These are phyloP conservation scores for Neonectria coccinea DNA, from an alignment of 2,329 filamentous ascomycete species.

Conservation along the genomic window DNA sequence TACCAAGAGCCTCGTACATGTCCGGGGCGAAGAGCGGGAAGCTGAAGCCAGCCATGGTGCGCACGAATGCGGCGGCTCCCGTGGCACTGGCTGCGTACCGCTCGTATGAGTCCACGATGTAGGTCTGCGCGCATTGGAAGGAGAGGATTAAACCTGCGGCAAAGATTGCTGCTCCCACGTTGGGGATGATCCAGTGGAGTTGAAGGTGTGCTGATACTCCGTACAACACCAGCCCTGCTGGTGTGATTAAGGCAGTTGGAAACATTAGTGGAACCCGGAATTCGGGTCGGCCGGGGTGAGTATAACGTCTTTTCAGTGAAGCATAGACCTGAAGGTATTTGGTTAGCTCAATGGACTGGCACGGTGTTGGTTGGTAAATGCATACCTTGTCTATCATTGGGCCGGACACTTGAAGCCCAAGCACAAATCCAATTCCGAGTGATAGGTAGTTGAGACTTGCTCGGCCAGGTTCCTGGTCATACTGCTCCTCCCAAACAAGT, in stretches of 20 bases:
- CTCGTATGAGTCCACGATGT: constrained; percentile 66
- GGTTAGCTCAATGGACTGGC: neutral
- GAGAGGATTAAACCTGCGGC: constrained; percentile 65
- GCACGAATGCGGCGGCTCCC: constrained; percentile 66
- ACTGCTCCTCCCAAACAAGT: constrained; percentile 59
- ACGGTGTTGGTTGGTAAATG: rapidly evolving
- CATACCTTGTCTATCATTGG: constrained; percentile 51
- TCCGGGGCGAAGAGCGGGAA: constrained; percentile 69
- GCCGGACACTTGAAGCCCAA: constrained; percentile 66
- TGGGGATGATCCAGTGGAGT: constrained; percentile 65
- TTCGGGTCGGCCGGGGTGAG: constrained; percentile 48
- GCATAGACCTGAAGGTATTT: constrained; percentile 42
- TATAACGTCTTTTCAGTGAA: constrained; percentile 41
- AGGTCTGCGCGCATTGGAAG: constrained; percentile 70
- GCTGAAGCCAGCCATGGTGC: constrained; percentile 66
- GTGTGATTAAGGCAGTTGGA: constrained; percentile 55
- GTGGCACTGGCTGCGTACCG: constrained; percentile 55
- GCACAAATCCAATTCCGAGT: constrained; percentile 63
- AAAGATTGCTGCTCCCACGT: constrained; percentile 63
- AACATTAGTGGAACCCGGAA: constrained; percentile 52
- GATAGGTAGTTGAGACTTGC: constrained; percentile 66
- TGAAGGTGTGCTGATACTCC: constrained; percentile 57
- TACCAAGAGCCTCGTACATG: constrained; percentile 55
- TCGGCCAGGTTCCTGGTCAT: constrained; percentile 59
- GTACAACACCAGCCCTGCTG: constrained; percentile 62